These are phyloP conservation scores for Xylariaceae sp. DNA, from an alignment of 2,329 filamentous ascomycete species.

Conservation along the genomic window DNA sequence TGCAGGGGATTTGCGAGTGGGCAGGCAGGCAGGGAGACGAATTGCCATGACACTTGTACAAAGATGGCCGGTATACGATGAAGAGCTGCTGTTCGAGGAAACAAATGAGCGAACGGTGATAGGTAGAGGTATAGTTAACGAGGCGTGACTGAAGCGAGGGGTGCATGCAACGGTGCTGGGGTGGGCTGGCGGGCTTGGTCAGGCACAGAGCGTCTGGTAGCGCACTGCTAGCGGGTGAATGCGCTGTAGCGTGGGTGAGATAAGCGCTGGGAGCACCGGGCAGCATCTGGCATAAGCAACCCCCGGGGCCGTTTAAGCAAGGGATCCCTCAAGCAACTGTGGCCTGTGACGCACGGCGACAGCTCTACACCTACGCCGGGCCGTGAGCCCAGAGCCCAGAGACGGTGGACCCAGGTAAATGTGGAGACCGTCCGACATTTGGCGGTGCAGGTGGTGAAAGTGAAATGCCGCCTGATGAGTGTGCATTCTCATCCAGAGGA, in stretches of 20 bases:
- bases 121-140: neutral
- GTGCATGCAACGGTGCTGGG: neutral
- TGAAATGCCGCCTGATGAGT: constrained; percentile 1
- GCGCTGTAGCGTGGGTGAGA: neutral
- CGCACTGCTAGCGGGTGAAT: neutral
- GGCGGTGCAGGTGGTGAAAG: neutral
- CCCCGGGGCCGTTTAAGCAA: too few species aligned
- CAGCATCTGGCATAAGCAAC: too few species aligned
- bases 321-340: too few species aligned
- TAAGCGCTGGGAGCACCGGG: neutral
- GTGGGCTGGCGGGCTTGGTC: neutral
- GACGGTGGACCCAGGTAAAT: neutral
- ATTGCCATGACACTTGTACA: neutral
- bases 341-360: neutral
- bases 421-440: constrained; percentile 11
- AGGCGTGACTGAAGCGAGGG: neutral
- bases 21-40: neutral
- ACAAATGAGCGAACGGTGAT: constrained; percentile 7
- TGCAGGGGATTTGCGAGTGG: neutral
- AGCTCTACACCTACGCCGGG: neutral
- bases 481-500: neutral
- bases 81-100: constrained; percentile 5
- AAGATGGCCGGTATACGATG: constrained; percentile 13
- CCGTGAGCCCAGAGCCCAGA: neutral
- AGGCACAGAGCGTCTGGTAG: too few species aligned